Conservation (phyloP, 257 asterid genomes). For the Salvia splendens region DNA sequence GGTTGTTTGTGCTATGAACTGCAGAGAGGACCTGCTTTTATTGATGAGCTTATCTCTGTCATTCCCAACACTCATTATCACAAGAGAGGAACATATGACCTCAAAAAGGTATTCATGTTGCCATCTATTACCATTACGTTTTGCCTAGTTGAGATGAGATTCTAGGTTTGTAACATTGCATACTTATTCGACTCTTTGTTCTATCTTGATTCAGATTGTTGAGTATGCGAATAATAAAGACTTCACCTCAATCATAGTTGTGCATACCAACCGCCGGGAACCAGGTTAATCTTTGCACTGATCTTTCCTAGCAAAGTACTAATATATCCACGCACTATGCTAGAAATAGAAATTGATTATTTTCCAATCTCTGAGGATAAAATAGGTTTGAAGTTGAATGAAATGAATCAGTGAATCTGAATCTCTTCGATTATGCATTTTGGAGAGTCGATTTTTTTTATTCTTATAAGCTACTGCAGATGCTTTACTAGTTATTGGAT, state of each 20-base stretch:
- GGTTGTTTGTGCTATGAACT: slow-evolving; percentile 25
- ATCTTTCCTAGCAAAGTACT: background rate
- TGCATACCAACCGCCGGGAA: slow-evolving; percentile 91
- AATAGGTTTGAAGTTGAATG: background rate
- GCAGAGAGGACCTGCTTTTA: slow-evolving; percentile 95
- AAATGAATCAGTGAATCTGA: slow-evolving; percentile 9
- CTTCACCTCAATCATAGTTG: slow-evolving; percentile 82
- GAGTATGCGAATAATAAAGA: slow-evolving; percentile 78
- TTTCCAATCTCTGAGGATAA: background rate
- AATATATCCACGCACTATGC: background rate
- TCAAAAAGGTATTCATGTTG: slow-evolving; percentile 59
- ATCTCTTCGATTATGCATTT: background rate
- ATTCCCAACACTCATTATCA: slow-evolving; percentile 82
- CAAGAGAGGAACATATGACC: slow-evolving; percentile 93
- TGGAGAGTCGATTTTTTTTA: slow-evolving; percentile 4
- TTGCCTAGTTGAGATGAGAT: slow-evolving; percentile 12
- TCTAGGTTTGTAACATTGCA: background rate
- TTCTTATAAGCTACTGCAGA: slow-evolving; percentile 51
- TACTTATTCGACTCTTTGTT: slow-evolving; percentile 14
- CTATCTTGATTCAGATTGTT: slow-evolving; percentile 52
- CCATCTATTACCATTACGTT: background rate
- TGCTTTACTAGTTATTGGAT: slow-evolving; percentile 70
- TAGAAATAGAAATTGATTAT: background rate
- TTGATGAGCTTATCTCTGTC: slow-evolving; percentile 65
- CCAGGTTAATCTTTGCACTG: slow-evolving; percentile 57